Evolutionary conservation across 1,139 yeast species (phyloP).

Genomic region (Lodderomyces theae): DNA sequence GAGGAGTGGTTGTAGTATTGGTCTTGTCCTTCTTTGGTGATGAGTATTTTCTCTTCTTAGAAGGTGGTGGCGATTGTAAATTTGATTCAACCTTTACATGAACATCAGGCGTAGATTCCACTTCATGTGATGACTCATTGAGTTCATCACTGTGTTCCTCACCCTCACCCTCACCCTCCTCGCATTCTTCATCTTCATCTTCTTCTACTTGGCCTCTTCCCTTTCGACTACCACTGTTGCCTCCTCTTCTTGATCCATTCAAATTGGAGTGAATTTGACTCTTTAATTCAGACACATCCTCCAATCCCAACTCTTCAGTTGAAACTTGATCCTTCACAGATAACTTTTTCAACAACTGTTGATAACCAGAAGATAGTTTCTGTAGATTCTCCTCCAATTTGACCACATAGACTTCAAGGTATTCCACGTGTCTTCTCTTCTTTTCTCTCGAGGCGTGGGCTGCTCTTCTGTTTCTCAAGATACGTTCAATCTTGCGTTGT

Average conservation of each 20-base stretch:
- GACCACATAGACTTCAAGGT: constrained; percentile 64
- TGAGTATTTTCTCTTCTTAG: constrained; percentile 14
- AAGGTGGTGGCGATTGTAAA: neutral
- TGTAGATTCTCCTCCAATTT: constrained; percentile 43
- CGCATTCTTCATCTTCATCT: constrained; percentile 8
- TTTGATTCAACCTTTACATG: neutral
- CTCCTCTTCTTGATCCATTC: constrained; percentile 17
- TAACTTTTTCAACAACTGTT: constrained; percentile 1
- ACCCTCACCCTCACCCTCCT: constrained; percentile 4
- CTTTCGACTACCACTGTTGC: constrained; percentile 2
- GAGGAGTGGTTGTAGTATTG: constrained; percentile 5
- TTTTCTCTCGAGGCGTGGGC: constrained; percentile 97
- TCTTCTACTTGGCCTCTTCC: constrained; percentile 13
- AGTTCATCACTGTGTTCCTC: neutral
- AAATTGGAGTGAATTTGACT: constrained; percentile 33
- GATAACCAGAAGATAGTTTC: constrained; percentile 22
- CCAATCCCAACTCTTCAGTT: constrained; percentile 18
- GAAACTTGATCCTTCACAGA: constrained; percentile 15
- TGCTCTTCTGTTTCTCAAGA: constrained; percentile 90
- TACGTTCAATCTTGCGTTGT: constrained; percentile 90
- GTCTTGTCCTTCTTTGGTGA: constrained; percentile 5
- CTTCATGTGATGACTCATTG: neutral
- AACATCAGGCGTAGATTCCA: neutral
- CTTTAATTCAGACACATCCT: constrained; percentile 31
- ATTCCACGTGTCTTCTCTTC: constrained; percentile 89